Conservation (phyloP, 164 flowering plant species). For the Stephania japonica region DNA sequence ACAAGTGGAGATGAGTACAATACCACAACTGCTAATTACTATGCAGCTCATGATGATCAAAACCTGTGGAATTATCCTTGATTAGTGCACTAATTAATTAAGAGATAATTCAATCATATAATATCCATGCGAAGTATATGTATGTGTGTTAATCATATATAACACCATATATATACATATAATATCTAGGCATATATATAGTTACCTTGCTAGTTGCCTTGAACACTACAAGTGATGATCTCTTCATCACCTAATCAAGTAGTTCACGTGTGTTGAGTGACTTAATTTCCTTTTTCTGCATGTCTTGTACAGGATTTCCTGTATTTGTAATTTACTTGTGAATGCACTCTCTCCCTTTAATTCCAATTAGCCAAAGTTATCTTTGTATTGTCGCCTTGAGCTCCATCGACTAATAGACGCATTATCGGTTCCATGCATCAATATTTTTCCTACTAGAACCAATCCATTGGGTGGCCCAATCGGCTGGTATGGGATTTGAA, state of each 20-base stretch:
- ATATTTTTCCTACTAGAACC: no score
- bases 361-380: no score
- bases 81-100: no score
- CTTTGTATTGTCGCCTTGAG: no score
- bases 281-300: neutral
- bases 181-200: neutral
- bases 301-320: conserved; percentile 6
- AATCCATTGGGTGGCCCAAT: no score
- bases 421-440: no score
- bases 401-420: no score
- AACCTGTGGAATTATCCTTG: conserved; percentile 46
- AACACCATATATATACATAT: no score
- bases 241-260: neutral
- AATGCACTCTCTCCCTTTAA: neutral
- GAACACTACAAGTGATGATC: neutral
- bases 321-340: neutral
- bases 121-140: neutral
- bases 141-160: neutral
- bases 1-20: conserved; percentile 9
- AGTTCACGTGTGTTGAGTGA: neutral
- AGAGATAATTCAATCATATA: neutral
- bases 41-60: conserved; percentile 12
- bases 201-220: neutral
- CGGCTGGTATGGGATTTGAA: no score
- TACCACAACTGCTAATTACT: neutral